phyloP scores from a whole-genome alignment of 2,329 filamentous ascomycete genomes.

The Penicillium sp. region DNA sequence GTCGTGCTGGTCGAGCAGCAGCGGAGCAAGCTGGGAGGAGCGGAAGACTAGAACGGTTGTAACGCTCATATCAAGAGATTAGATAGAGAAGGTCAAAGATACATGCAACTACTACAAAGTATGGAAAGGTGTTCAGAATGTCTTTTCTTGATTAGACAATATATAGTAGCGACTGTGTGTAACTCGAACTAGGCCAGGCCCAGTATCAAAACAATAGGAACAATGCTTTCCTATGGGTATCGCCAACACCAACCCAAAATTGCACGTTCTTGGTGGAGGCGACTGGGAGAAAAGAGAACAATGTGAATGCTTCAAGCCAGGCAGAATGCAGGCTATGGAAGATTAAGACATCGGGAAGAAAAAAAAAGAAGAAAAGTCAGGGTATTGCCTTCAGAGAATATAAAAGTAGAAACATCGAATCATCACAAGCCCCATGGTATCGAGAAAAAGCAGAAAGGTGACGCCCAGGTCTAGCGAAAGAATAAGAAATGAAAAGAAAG shows the following conservation, averaged over 20 bases:
- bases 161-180: conserved; percentile 24
- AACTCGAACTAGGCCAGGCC: conserved; percentile 2
- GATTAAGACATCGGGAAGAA: conserved; percentile 5
- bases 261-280: conserved; percentile 9
- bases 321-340: conserved; percentile 14
- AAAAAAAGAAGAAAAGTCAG: conserved; percentile 1
- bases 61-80: background rate
- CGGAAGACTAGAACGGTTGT: background rate
- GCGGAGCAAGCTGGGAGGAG: background rate
- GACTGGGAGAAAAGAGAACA: background rate
- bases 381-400: conserved; percentile 4
- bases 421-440: conserved; percentile 31
- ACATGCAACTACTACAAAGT: background rate
- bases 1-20: conserved; percentile 26
- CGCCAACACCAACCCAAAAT: conserved; percentile 20
- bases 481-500: conserved; percentile 29
- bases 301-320: conserved; percentile 11
- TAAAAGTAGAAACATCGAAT: conserved; percentile 21
- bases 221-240: conserved; percentile 22
- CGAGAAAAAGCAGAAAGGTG: conserved; percentile 25
- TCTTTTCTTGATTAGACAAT: conserved; percentile 22
- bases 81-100: background rate
- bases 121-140: conserved; percentile 7
- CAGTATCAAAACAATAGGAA: conserved; percentile 5
- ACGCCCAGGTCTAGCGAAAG: conserved; percentile 40